A percentile compares a stretch with the other conserved stretches of the same genome.
Evolutionary conservation across 495 filamentous ascomycete genomes (phyloP).

Genomic region (Penicillium crystallinum): DNA sequence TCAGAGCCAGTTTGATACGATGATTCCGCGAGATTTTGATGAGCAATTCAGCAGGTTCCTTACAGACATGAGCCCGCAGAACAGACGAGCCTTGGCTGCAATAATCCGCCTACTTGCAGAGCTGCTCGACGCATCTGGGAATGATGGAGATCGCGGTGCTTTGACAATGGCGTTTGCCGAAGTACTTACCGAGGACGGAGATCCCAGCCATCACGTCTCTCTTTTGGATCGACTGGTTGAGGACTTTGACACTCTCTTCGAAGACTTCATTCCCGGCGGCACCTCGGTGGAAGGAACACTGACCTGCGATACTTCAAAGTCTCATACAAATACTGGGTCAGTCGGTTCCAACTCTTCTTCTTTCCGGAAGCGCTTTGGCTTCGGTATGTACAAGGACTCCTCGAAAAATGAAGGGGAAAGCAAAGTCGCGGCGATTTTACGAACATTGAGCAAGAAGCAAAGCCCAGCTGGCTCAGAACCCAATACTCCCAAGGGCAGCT

Average conservation of each 20-base stretch:
- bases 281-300: conserved; percentile 37
- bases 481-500: conserved; percentile 56
- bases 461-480: conserved; percentile 50
- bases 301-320: conserved; percentile 45
- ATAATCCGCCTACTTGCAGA: conserved; percentile 83
- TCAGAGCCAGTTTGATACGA: conserved; percentile 67
- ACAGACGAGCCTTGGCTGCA: conserved; percentile 78
- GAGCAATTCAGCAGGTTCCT: conserved; percentile 75
- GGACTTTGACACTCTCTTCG: conserved; percentile 84
- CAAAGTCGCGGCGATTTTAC: conserved; percentile 73
- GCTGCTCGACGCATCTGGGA: conserved; percentile 87
- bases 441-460: conserved; percentile 82
- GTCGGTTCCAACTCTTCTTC: conserved; percentile 74
- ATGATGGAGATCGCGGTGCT: conserved; percentile 87
- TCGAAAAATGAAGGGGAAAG: conserved; percentile 61
- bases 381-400: conserved; percentile 71
- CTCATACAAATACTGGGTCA: conserved; percentile 50
- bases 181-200: conserved; percentile 70
- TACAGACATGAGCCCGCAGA: conserved; percentile 81
- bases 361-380: conserved; percentile 74
- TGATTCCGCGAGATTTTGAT: conserved; percentile 74
- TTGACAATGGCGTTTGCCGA: conserved; percentile 89
- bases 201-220: conserved; percentile 79
- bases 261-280: conserved; percentile 53
- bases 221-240: conserved; percentile 89